Percentiles rank a stretch among this genome's conserved stretches.
These are phyloP conservation scores for Calonectria honghensis DNA, from an alignment of 2,329 filamentous ascomycete genomes.

Conservation along the genomic window DNA sequence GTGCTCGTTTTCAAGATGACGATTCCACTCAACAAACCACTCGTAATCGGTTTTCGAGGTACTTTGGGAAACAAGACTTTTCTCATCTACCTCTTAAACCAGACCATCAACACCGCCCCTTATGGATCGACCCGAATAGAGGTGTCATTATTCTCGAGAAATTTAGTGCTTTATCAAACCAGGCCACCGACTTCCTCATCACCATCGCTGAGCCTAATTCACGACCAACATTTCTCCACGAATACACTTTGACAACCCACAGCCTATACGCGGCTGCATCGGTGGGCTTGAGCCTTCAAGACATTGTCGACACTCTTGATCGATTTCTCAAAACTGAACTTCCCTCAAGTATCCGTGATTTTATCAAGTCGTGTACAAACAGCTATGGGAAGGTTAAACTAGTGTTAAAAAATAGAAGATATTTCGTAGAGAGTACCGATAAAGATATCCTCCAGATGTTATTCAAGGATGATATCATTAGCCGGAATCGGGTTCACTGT, in stretches of 20 bases:
- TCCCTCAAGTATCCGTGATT: constrained; percentile 81
- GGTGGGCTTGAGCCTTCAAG: constrained; percentile 82
- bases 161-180: constrained; percentile 86
- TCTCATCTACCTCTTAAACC: constrained; percentile 86
- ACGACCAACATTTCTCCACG: constrained; percentile 88
- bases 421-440: constrained; percentile 90
- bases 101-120: constrained; percentile 87
- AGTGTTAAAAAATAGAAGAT: constrained; percentile 90
- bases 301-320: constrained; percentile 82
- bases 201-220: constrained; percentile 93
- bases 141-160: constrained; percentile 93
- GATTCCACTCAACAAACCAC: not conserved
- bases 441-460: constrained; percentile 85
- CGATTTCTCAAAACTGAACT: constrained; percentile 88
- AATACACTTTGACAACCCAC: constrained; percentile 89
- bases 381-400: constrained; percentile 94
- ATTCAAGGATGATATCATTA: constrained; percentile 84
- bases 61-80: constrained; percentile 75
- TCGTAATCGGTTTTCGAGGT: constrained; percentile 39
- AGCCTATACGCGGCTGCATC: constrained; percentile 93
- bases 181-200: constrained; percentile 91
- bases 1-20: constrained; percentile 16
- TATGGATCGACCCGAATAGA: constrained; percentile 90
- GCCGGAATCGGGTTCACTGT: constrained; percentile 81
- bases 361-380: constrained; percentile 83